These are phyloP conservation scores for Pezicula rhizophila DNA, from an alignment of 2,329 filamentous ascomycete genomes.

Conservation along the genomic window DNA sequence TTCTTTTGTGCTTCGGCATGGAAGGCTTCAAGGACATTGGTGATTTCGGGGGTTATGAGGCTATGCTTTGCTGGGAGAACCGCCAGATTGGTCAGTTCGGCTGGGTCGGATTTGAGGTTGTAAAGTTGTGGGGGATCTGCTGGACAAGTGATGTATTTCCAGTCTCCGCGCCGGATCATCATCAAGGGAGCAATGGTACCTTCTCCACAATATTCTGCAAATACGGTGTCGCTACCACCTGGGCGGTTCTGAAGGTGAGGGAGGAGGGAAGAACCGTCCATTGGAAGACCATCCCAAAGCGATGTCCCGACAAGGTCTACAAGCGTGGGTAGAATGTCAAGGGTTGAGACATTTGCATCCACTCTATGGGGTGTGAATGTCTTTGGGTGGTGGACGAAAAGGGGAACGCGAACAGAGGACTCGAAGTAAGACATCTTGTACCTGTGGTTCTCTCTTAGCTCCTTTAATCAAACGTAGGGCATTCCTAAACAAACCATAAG, in stretches of 20 bases:
- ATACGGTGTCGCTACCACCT: slow-evolving; percentile 75
- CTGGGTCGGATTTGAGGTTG: slow-evolving; percentile 63
- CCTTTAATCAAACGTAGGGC: not conserved
- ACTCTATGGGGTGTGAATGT: slow-evolving; percentile 72
- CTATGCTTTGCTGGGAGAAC: slow-evolving; percentile 30
- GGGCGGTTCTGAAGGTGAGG: slow-evolving; percentile 65
- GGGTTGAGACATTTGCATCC: slow-evolving; percentile 77
- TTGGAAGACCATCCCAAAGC: slow-evolving; percentile 64
- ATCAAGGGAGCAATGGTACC: slow-evolving; percentile 83
- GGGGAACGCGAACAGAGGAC: slow-evolving; percentile 80
- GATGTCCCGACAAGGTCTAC: slow-evolving; percentile 74
- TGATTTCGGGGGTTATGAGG: slow-evolving; percentile 26
- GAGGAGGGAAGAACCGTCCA: slow-evolving; percentile 77
- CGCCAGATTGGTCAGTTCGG: slow-evolving; percentile 30
- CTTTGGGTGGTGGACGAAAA: slow-evolving; percentile 76
- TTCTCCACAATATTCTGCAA: slow-evolving; percentile 92
- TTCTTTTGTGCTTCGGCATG: slow-evolving; percentile 64
- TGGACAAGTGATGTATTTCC: slow-evolving; percentile 87
- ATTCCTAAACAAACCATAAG: slow-evolving; percentile 55
- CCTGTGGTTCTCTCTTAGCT: slow-evolving; percentile 20
- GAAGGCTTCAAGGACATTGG: slow-evolving; percentile 52
- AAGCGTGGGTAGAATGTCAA: slow-evolving; percentile 85
- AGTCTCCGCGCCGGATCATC: slow-evolving; percentile 86
- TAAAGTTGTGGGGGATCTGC: slow-evolving; percentile 80
- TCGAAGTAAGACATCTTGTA: slow-evolving; percentile 99